Base-by-base conservation (phyloP, 2,329 filamentous ascomycete species). In the Dothiorella sarmentorum region DNA sequence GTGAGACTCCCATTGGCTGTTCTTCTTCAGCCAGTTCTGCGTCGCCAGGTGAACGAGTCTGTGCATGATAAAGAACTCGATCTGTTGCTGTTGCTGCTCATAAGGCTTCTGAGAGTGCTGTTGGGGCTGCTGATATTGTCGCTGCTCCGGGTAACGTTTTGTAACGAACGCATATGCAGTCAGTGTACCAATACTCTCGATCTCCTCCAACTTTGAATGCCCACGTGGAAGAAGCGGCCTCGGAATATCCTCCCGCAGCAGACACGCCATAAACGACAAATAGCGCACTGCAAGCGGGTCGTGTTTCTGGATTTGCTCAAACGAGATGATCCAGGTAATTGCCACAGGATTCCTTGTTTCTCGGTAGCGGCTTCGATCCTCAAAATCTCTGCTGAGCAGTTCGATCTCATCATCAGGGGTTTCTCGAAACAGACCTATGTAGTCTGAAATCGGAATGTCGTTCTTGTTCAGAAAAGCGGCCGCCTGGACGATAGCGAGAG, bases 251-350 rank as follows among this genome's bases (percentile, higher is more conserved):
- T 44, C 26, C 17, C 10, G 24, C 24, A 24, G 3, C 6, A 44
- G 13, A 20, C 20, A 44, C 13, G 42, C 65, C 63, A 75, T 72
- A 11, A 71, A 70, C 11, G 64, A 71, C 27, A 76, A 63, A 53
- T 70, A 71, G 10, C 72, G 66, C 1, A 65, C 64, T 5, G 73
- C 74, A 18, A 73, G 57, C 27, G 59, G 47, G 60, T 75, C 60
- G 17, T 62, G 37, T 15, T 57, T 44, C 38, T 62, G 66, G 26
- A 75, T 73, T 29, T 71, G 64, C 11, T 69, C 58, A 49, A 75
- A 75, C 7, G 71, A 73, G 33, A 75, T 68, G 3, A 70, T 62
- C 71, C 71, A 76, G 17, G 71, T 75, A 9, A 63, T 70, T 10
- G 68, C 67, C 26, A 76, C 65, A 9, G 73, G 63, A 59, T 71